These are phyloP conservation scores for Rutstroemia sydowiana DNA, from an alignment of 2,329 filamentous ascomycete species.

Conservation along the genomic window DNA sequence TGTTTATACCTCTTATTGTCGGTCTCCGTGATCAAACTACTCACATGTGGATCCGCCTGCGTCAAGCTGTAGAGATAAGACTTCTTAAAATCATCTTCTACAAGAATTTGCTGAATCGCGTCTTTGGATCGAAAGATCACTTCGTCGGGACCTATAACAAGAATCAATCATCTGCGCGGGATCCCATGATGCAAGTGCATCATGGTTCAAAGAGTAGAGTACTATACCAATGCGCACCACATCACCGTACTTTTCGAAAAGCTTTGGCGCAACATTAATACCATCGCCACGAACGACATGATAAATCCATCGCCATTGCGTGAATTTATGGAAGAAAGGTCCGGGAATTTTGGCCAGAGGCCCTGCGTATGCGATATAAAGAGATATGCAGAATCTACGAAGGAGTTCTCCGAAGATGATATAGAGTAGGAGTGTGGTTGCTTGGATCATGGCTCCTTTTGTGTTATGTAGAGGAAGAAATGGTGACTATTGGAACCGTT, in stretches of 20 bases:
- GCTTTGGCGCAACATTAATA: conserved; percentile 5
- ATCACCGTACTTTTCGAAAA: conserved; percentile 18
- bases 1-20: conserved; percentile 15
- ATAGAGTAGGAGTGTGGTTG: neutral
- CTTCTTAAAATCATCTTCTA: conserved; percentile 17
- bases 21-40: conserved; percentile 14
- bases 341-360: conserved; percentile 19
- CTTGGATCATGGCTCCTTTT: neutral
- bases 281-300: conserved; percentile 12
- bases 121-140: conserved; percentile 13
- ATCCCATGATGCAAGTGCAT: too few relatives aligned
- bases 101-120: conserved; percentile 13
- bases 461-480: neutral
- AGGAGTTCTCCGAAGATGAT: neutral
- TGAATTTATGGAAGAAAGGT: conserved; percentile 12
- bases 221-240: conserved; percentile 16
- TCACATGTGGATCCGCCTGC: neutral
- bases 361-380: conserved; percentile 12
- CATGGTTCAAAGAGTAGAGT: neutral
- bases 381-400: conserved; percentile 8
- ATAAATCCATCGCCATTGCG: conserved; percentile 12
- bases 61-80: conserved; percentile 11
- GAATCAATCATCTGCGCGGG: too few relatives aligned
- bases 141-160: conserved; percentile 11
- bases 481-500: neutral